Evolutionary conservation across 805 yeast species (phyloP), one percentile per base, ranked within the genome.

Genomic region (Kluyveromyces wickerhamii): DNA sequence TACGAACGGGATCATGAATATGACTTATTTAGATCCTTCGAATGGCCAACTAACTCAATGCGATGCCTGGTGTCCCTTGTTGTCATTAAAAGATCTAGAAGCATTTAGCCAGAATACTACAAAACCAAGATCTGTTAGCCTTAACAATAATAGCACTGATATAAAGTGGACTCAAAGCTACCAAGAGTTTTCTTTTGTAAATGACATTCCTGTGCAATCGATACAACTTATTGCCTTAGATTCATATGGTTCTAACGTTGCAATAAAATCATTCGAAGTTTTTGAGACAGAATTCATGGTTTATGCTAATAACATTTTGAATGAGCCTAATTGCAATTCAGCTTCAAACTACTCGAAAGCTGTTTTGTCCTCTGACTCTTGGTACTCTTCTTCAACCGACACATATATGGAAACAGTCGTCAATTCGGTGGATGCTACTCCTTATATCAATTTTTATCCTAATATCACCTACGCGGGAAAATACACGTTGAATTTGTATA

Each of bases 11-110:
- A 89, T 89, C 41, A 83, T 92, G 95, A 92, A 92, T 54, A 57
- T 92, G 43, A 76, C 94, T 0, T 92, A 87, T 49, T 63, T 82
- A 15, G 89, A 89, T 51, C 94, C 95, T 3, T 40, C 52, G 0
- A 69, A 85, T 2, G 75, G 79, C 32, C 59, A 65, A n/a, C 33
- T 69, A 3, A 53, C 60, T 11, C 62, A 62, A 51, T 92, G 98
- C 65, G 95, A 87, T 56, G 94, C 95, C 1, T 79, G 74, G 71
- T 92, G 98, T 58, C 94, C 96, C 1, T 62, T 89, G 17, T 59
- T 69, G 1, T 65, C 66, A 19, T 53, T 56, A 9, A 37, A 65
- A 0, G 49, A 54, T 2, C 53, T 79, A 30, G 27, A 48, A 21
- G 10, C 37, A 10, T 48, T 60, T 10, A 39, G 50, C 14, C 50